Conservation (phyloP, 2,329 filamentous ascomycete species). For the Fusarium burgessii region DNA sequence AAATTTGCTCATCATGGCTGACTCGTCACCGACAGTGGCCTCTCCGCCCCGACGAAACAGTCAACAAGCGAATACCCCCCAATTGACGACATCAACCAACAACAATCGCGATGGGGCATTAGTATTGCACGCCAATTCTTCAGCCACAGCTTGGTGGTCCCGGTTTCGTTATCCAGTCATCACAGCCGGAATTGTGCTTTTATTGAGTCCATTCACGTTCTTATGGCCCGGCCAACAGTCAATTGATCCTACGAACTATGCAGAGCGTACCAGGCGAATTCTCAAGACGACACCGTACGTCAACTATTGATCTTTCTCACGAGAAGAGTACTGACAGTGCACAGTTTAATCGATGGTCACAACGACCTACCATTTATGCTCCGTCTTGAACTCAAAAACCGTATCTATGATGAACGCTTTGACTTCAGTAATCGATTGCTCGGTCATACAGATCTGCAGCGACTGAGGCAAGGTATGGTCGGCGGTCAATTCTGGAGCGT, state of each 20-base stretch:
- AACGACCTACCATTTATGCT: slow-evolving; percentile 49
- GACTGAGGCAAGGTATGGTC: slow-evolving; percentile 47
- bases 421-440: slow-evolving; percentile 35
- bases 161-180: slow-evolving; percentile 16
- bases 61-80: not conserved
- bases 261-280: slow-evolving; percentile 28
- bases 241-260: slow-evolving; percentile 26
- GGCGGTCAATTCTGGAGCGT: slow-evolving; percentile 51
- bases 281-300: slow-evolving; percentile 27
- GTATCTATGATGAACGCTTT: slow-evolving; percentile 31
- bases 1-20: not conserved
- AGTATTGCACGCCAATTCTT: slow-evolving; percentile 7
- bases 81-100: not conserved
- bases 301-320: not conserved
- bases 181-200: slow-evolving; percentile 11
- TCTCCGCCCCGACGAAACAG: not conserved
- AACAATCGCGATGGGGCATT: slow-evolving; percentile 8
- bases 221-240: slow-evolving; percentile 13
- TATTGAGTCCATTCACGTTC: slow-evolving; percentile 20
- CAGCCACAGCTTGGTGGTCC: slow-evolving; percentile 6
- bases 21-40: not conserved
- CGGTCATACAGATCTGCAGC: slow-evolving; percentile 46
- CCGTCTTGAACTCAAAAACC: slow-evolving; percentile 48
- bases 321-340: not conserved
- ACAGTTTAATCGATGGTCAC: slow-evolving; percentile 48